A percentile compares a stretch with the other conserved stretches of the same genome.
Evolutionary conservation across 305 asterid genomes (phyloP).

Genomic region (Rubia tinctorum): DNA sequence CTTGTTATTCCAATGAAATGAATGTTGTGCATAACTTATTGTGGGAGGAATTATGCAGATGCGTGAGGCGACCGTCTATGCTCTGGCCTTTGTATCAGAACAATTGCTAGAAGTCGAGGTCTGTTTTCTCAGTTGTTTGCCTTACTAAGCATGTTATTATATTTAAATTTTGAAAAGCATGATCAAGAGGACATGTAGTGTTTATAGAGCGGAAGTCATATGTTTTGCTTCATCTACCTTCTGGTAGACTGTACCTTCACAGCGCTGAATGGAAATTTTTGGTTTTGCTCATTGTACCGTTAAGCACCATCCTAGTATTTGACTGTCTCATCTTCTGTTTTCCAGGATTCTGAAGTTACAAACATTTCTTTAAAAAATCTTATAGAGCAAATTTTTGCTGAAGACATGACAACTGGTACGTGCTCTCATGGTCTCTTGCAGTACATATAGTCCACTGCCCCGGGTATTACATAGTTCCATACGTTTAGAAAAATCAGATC

Average conservation of each 20-base stretch:
- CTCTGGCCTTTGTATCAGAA: slow-evolving; percentile 84
- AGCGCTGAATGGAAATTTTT: neutral
- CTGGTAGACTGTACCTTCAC: neutral
- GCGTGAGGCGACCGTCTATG: slow-evolving; percentile 87
- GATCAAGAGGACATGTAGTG: neutral
- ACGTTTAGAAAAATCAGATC: neutral
- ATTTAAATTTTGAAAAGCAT: neutral
- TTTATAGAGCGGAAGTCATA: neutral
- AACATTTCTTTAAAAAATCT: slow-evolving; percentile 39
- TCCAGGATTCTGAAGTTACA: slow-evolving; percentile 59
- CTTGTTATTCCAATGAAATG: neutral
- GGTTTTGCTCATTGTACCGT: neutral
- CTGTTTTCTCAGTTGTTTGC: slow-evolving; percentile 21
- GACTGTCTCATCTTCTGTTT: slow-evolving; percentile 10
- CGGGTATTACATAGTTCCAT: neutral
- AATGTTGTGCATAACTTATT: neutral
- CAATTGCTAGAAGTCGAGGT: slow-evolving; percentile 87
- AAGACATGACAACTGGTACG: slow-evolving; percentile 82
- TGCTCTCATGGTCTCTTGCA: slow-evolving; percentile 17
- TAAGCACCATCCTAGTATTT: neutral
- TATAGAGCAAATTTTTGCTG: slow-evolving; percentile 67
- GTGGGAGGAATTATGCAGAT: slow-evolving; percentile 47
- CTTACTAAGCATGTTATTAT: neutral
- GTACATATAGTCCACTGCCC: neutral
- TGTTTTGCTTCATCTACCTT: neutral